Base-by-base conservation (phyloP, 2,329 filamentous ascomycete species). In the Blumeriella jaapii region DNA sequence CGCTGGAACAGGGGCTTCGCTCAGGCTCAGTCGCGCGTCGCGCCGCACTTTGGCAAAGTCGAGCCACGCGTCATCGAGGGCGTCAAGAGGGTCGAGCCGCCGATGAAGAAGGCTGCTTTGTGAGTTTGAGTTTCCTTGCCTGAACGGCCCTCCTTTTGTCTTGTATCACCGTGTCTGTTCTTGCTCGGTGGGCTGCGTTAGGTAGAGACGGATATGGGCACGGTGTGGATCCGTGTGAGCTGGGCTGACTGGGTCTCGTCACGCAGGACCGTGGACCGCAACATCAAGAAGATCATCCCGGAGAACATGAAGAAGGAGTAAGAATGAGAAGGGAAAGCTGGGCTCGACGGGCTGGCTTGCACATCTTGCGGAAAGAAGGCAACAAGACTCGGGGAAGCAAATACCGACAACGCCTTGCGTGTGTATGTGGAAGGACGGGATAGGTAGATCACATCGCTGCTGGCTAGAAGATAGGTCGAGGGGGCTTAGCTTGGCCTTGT, bases 51-150 rank as follows among this genome's bases (percentile, higher is more conserved):
- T 15, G 32, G 28, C 15, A 47, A 29, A n/a, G 31, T 49, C 3
- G 45, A 47, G 30, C 40, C 40, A 3, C 19, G 38, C 9, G 26
- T 45, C 11, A 29, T 42, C 33, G 42, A 34, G 33, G 34, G 39
- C 2, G 40, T 45, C 2, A 33, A 45, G 40, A 30, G 22, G 9
- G 42, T 49, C 6, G 44, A 49, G 20, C 44, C 44, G 16, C 46
- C 46, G 16, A 37, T 49, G 22, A 49, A 47, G 42, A 43, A 19
- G 20, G 46, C 44, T 40, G 46, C 46, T 11, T 19, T 46, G 46
- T 49, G 38, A 44, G 46, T 43, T 29, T 16, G 9, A n/a, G 4
- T 10, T 12, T 23, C 15, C 13, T 17, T 9, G 12, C 20, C 16
- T 30, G 20, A 22, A 10, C 16, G 28, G 4, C 25, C 15, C 12